Evolutionary conservation across 371 early-diverging fungal genomes (phyloP), one percentile per base, ranked within the genome.

Genomic region (Lichtheimia ornata): DNA sequence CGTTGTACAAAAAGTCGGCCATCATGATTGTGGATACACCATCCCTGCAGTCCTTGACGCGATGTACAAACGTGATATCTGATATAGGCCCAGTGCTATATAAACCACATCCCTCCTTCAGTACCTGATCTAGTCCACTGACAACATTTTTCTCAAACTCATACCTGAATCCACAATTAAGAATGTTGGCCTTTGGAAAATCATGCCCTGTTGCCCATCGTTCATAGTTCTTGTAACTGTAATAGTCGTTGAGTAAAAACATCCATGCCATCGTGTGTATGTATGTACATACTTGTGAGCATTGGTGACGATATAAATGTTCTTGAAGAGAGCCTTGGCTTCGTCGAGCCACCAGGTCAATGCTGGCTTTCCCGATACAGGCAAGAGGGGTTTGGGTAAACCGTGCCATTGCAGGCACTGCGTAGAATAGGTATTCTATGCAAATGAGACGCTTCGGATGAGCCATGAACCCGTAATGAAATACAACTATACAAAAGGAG

Each of bases 121-220:
- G 35, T 35, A 35, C 9, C 4, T 6, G 35, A 35, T 35, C 35
- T 35, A 35, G 35, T 11, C 0, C 35, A 35, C 35, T 6, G 35
- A 35, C 35, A 28, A 28, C 28, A 28, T 28, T 28, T 35, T 11
- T 35, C 18, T 41, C 12, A 25, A 35, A 30, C 51, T 20, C 30
- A 45, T 72, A 77, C 82, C 79, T 77, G 42, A 77, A 56, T 1
- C 82, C 82, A 42, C 63, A 62, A 45, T 82, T 79, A 2, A 82
- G 43, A 5, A 82, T 62, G 30, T 79, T 66, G 11, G 62, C 62
- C 65, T 63, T 55, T 14, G 79, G 74, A 18, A 78, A 73, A 7
- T 62, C 56, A 30, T 73, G 59, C 7, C 67, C 69, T 40, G 65
- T 72, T 15, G 79, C 73, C 79, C 79, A 82, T 18, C 76, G 73